A percentile compares a stretch with the other conserved stretches of the same genome.
These are phyloP conservation scores for Blastocystis sp. DNA, from an alignment of 352 stramenopile species.

Conservation along the genomic window DNA sequence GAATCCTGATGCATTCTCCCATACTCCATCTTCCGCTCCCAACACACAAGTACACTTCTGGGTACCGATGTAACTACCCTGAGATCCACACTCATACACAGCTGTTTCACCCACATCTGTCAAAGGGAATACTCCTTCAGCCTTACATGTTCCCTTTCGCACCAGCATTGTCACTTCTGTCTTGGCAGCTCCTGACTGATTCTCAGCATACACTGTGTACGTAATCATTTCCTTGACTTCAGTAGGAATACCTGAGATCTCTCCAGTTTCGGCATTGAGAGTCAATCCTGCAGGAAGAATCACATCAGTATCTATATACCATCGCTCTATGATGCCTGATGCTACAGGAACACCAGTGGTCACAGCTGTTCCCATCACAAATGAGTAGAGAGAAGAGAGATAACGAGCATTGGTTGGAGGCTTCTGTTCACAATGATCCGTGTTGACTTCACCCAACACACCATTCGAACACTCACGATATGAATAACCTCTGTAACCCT, in stretches of 20 bases:
- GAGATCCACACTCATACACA: background rate
- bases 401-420: background rate
- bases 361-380: conserved; percentile 10
- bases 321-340: background rate
- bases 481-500: background rate
- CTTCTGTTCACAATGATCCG: background rate
- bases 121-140: conserved; percentile 6
- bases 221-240: background rate
- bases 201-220: conserved; percentile 30
- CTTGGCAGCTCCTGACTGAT: background rate
- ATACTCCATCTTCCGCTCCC: conserved; percentile 4
- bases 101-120: background rate
- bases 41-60: conserved; percentile 2
- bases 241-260: conserved; percentile 13
- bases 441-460: background rate
- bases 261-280: background rate
- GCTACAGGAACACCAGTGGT: background rate
- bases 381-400: background rate
- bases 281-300: conserved; percentile 15
- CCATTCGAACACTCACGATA: conserved; percentile 3
- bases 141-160: conserved; percentile 10
- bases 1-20: background rate
- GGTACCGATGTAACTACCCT: conserved; percentile 9
- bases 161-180: background rate
- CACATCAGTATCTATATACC: background rate